Base-by-base conservation (phyloP, 2,329 filamentous ascomycete genomes). In the Diaporthe vaccinii region DNA sequence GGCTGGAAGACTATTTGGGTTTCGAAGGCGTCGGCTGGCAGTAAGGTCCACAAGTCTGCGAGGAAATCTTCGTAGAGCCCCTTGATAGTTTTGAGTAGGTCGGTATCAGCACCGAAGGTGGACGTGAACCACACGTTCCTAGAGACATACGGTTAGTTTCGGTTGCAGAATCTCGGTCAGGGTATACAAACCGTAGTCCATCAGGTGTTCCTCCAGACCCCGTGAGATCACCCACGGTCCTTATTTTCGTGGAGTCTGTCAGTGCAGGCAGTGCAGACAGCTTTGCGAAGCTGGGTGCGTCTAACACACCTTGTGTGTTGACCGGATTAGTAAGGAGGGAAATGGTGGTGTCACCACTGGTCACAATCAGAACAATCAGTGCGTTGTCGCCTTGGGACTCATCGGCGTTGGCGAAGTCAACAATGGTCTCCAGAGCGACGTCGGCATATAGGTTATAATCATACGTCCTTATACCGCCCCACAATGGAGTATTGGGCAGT, bases 61-160 rank as follows among this genome's bases (percentile, higher is more conserved):
- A 85, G 80, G 74, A 86, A 82, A 17, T 82, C 81, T 58, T 81
- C 78, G 78, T 87, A 85, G 72, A 86, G 82, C 73, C 82, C 82
- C 55, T 84, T 81, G 10, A 83, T 83, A 59, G 83, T 80, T 31
- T 78, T 78, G 77, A 86, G 82, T 20, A 86, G 79, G 17, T 77
- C 81, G 74, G 79, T 75, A 51, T 83, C 82, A 57, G 83, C 82
- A n/a, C 78, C 78, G 49, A 84, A 80, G 2, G 80, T 82, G 5
- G 82, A 78, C 0, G 78, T 78, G 68, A 74, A 77, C 78, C 77
- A 78, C 46, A 72, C 51, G n/a, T 77, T 51, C 44, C 75, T 75
- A 46, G 76, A 85, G 36, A 36, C 20, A n/a, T 39, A 15, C 20
- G 20, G 6, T 58, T 39, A 61, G 39, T 22, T 31, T n/a, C 44